Percentiles rank a stretch among this genome's conserved stretches.
Conservation (phyloP, 2,329 filamentous ascomycete species). For the Pseudogymnoascus verrucosus region DNA sequence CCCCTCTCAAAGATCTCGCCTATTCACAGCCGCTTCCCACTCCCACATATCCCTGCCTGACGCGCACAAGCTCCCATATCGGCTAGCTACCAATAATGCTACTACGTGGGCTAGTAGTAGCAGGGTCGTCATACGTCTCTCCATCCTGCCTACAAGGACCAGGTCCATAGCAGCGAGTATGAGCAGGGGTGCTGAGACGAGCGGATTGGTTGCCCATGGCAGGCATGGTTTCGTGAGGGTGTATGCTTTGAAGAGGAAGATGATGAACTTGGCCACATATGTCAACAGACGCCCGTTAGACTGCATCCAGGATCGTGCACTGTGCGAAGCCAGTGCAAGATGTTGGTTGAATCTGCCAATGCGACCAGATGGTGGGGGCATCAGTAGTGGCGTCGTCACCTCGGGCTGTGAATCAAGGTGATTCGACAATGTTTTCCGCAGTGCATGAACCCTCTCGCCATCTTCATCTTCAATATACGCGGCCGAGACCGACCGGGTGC, state of each 20-base stretch:
- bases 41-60: constrained; percentile 10
- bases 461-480: constrained; percentile 25
- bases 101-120: constrained; percentile 40
- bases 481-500: constrained; percentile 20
- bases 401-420: not conserved
- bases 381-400: constrained; percentile 29
- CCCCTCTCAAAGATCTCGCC: not conserved
- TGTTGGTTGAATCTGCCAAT: constrained; percentile 24
- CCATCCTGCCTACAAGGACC: constrained; percentile 32
- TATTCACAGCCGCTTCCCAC: constrained; percentile 9
- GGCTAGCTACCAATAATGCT: constrained; percentile 34
- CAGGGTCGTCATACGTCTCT: constrained; percentile 31
- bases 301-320: constrained; percentile 24
- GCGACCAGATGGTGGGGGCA: constrained; percentile 31
- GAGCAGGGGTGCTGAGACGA: constrained; percentile 60
- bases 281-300: constrained; percentile 28
- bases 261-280: constrained; percentile 41
- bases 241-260: constrained; percentile 64
- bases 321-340: constrained; percentile 29
- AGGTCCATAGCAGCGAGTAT: constrained; percentile 60
- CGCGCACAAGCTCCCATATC: constrained; percentile 28
- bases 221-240: constrained; percentile 61
- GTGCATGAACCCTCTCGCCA: constrained; percentile 2
- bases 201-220: constrained; percentile 59
- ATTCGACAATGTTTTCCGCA: not conserved